Conservation (phyloP, 371 early-diverging fungal species). For the Rhizopus stolonifer region DNA sequence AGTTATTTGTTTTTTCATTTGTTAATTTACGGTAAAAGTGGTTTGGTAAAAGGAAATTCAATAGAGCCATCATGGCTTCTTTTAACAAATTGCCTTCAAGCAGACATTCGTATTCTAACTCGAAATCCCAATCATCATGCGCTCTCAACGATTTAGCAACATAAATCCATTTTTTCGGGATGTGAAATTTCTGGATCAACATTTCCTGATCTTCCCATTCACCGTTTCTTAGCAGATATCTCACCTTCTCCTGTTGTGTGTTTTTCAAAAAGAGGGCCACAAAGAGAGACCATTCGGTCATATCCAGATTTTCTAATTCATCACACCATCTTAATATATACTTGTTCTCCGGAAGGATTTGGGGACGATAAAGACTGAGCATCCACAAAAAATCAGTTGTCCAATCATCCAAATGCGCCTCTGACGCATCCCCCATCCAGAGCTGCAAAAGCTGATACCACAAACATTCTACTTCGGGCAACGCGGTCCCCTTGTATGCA, state of each 20-base stretch:
- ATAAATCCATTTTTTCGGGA: slow-evolving; percentile 10
- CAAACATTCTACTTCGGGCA: no score
- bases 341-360: background rate
- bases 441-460: slow-evolving; percentile 26
- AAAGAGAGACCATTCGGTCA: slow-evolving; percentile 18
- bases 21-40: slow-evolving; percentile 12
- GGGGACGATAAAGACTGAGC: slow-evolving; percentile 10
- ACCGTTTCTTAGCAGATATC: slow-evolving; percentile 12
- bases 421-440: slow-evolving; percentile 7
- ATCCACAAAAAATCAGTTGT: slow-evolving; percentile 20
- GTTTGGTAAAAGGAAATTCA: slow-evolving; percentile 19
- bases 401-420: slow-evolving; percentile 12
- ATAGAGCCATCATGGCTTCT: slow-evolving; percentile 13
- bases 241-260: background rate
- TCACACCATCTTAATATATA: slow-evolving; percentile 12
- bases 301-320: slow-evolving; percentile 9
- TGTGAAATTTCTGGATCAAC: slow-evolving; percentile 12
- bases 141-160: slow-evolving; percentile 22
- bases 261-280: slow-evolving; percentile 6
- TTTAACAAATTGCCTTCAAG: slow-evolving; percentile 7
- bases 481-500: no score
- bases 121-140: slow-evolving; percentile 26
- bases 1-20: background rate
- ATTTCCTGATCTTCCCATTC: slow-evolving; percentile 18
- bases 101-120: slow-evolving; percentile 14